A percentile compares a stretch with the other conserved stretches of the same genome.
These are phyloP conservation scores for Aspergillus sp. DNA, from an alignment of 2,329 filamentous ascomycete genomes.

Conservation along the genomic window DNA sequence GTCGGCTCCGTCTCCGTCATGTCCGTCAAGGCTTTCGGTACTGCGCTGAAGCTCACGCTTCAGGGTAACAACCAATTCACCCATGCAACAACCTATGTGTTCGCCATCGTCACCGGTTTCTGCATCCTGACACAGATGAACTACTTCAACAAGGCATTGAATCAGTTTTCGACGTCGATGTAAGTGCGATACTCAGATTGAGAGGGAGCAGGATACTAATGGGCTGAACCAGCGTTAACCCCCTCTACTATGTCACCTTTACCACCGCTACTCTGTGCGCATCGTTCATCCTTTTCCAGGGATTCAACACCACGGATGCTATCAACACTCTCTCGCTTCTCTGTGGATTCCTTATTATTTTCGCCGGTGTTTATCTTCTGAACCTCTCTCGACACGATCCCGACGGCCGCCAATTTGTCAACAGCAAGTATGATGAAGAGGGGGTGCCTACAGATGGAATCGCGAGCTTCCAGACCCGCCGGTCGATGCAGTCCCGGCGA, in stretches of 20 bases:
- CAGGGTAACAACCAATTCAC: conserved; percentile 91
- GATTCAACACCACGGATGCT: conserved; percentile 89
- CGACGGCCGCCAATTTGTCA: conserved; percentile 65
- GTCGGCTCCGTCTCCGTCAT: conserved; percentile 97
- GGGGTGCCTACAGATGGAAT: conserved; percentile 88
- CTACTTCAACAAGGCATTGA: conserved; percentile 98
- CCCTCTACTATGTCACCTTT: conserved; percentile 95
- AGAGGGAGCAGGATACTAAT: conserved; percentile 2
- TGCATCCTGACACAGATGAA: conserved; percentile 99
- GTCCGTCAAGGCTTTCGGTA: conserved; percentile 98
- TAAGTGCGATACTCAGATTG: conserved; percentile 46
- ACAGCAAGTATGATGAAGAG: conserved; percentile 53
- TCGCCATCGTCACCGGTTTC: conserved; percentile 84
- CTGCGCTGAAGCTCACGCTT: conserved; percentile 92
- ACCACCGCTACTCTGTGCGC: conserved; percentile 90
- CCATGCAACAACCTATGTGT: conserved; percentile 94
- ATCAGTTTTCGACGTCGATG: conserved; percentile 97
- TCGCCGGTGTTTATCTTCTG: conserved; percentile 89
- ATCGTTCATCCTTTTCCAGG: conserved; percentile 91
- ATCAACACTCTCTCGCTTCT: conserved; percentile 90
- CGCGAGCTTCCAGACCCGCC: conserved; percentile 80
- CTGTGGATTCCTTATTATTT: conserved; percentile 90
- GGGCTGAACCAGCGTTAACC: conserved; percentile 66
- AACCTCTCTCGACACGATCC: conserved; percentile 94
- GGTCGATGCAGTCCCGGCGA: conserved; percentile 86